These are phyloP conservation scores for Vitis hybrid DNA, from an alignment of 177 flowering plant genomes.

Conservation along the genomic window DNA sequence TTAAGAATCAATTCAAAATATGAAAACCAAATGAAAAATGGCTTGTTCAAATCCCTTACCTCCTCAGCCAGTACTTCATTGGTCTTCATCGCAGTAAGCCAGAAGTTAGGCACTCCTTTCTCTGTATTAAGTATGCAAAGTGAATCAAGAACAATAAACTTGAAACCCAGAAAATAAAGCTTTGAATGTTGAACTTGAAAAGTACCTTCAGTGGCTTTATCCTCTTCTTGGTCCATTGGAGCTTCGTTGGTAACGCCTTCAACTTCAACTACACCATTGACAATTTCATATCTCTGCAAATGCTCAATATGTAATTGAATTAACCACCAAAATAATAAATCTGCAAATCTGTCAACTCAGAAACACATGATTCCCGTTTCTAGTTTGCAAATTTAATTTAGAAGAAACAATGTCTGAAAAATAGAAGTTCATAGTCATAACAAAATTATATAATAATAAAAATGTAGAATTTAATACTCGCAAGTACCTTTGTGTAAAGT, in stretches of 20 bases:
- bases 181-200: neutral
- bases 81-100: conserved; percentile 60
- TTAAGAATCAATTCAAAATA: neutral
- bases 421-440: too few relatives aligned
- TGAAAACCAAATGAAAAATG: neutral
- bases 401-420: too few relatives aligned
- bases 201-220: conserved; percentile 27
- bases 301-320: too few relatives aligned
- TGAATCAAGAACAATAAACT: neutral
- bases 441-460: too few relatives aligned
- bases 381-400: too few relatives aligned
- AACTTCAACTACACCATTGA: conserved; percentile 68
- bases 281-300: conserved; percentile 70
- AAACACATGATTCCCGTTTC: too few relatives aligned
- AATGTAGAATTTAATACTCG: neutral
- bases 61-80: conserved; percentile 52
- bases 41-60: conserved; percentile 18
- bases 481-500: conserved; percentile 37
- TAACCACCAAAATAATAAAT: too few relatives aligned
- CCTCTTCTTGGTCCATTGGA: conserved; percentile 27
- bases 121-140: conserved; percentile 23
- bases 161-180: neutral
- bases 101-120: conserved; percentile 67
- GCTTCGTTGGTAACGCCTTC: conserved; percentile 52
- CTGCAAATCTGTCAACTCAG: too few relatives aligned